Evolutionary conservation across 2,329 filamentous ascomycete genomes (phyloP).

Genomic region (Didymella lethalis): DNA sequence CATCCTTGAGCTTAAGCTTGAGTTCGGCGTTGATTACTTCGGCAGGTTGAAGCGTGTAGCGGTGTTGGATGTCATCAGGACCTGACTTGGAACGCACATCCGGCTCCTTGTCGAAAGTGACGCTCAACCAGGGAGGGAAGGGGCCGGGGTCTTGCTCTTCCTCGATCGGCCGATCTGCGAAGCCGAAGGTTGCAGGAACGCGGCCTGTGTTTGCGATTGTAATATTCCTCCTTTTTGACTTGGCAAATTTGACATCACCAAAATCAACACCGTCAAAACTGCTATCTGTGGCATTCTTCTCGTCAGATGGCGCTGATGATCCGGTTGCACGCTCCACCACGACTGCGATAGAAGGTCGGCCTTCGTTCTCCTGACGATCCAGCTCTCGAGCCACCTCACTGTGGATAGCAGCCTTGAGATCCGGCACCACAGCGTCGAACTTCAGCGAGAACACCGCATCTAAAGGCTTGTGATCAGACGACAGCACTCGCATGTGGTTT

Average conservation of each 20-base stretch:
- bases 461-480: constrained; percentile 95
- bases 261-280: constrained; percentile 73
- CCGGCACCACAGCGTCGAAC: constrained; percentile 85
- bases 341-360: constrained; percentile 80
- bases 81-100: constrained; percentile 43
- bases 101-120: constrained; percentile 67
- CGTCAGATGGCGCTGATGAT: constrained; percentile 23
- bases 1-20: constrained; percentile 69
- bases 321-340: constrained; percentile 70
- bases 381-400: constrained; percentile 87
- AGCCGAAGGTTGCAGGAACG: constrained; percentile 78
- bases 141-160: constrained; percentile 52
- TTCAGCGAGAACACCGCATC: constrained; percentile 82
- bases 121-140: constrained; percentile 73
- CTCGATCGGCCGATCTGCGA: constrained; percentile 74
- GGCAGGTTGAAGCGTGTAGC: constrained; percentile 80
- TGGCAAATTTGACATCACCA: constrained; percentile 74
- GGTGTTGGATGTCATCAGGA: constrained; percentile 47
- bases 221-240: constrained; percentile 70
- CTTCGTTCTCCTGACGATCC: constrained; percentile 91
- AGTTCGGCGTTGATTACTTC: constrained; percentile 78
- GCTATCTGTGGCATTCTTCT: constrained; percentile 47
- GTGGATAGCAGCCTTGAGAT: constrained; percentile 83
- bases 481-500: constrained; percentile 87
- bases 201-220: constrained; percentile 93